Evolutionary conservation across 2,329 filamentous ascomycete genomes (phyloP), one percentile per base, ranked within the genome.

Genomic region (Fusarium circinatum): DNA sequence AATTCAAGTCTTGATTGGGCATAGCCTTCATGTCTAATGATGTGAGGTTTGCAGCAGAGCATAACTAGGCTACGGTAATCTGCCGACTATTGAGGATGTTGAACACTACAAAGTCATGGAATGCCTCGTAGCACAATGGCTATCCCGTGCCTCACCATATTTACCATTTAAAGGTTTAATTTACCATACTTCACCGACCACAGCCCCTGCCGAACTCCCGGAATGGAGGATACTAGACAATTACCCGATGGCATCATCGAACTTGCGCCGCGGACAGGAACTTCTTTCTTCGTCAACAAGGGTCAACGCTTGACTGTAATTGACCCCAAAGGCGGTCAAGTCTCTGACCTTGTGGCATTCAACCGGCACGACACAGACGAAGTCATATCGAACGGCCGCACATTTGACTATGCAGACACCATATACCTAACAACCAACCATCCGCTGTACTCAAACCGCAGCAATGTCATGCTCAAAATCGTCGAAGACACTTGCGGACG

Each of bases 81-180:
- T 5, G 3, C 3, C 17, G 17, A 20, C 30, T 8, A 0, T 24
- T 2, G 8, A 32, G 8, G 8, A 34, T 34, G 8, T 4, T 20
- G 6, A 34, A 10, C 12, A 32, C 17, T 51, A 51, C 48, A 51
- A 51, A 51, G 30, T 20, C n/a, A 24, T 24, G 6, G 4, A 15
- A 51, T 24, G 15, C 20, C 48, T 34, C 48, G n/a, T 24, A 20
- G 8, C 30, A 14, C 22, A 34, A 20, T 20, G 20, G 11, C 12
- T 6, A 1, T 24, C 4, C 48, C 17, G 48, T 14, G 6, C 20
- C 12, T 10, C 6, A 14, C 8, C 8, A 34, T 11, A 6, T 14
- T 24, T 14, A 5, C 47, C 28, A 7, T 18, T 24, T 2, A 3
- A 5, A 22, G 26, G 9, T 4, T n/a, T 3, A 18, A 30, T 2